A percentile compares a stretch with the other conserved stretches of the same genome.
These are phyloP conservation scores for Gossypioides kirkii DNA, from an alignment of 345 rosid genomes.

Conservation along the genomic window DNA sequence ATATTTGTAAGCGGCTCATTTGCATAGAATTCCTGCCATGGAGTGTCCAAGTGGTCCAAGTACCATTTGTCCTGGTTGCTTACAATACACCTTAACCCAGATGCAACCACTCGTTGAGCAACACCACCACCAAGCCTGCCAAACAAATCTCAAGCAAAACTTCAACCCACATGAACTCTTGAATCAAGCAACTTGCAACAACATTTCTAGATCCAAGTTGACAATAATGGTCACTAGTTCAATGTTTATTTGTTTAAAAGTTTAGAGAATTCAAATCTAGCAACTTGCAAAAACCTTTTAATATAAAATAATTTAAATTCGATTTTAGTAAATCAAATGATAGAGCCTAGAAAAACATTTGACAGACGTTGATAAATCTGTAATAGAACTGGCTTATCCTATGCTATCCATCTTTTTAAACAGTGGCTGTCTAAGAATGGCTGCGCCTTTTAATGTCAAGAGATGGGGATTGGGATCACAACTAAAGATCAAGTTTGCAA, in stretches of 20 bases:
- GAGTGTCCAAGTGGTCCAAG: conserved; percentile 52
- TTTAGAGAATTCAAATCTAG: not conserved
- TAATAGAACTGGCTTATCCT: not conserved
- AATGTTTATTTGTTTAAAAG: not conserved
- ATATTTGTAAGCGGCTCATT: conserved; percentile 59
- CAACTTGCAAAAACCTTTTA: not conserved
- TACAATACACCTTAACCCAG: conserved; percentile 64
- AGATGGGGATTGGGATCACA: not conserved
- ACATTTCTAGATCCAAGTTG: not conserved
- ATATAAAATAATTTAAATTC: not conserved
- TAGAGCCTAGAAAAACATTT: not conserved
- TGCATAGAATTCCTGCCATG: conserved; percentile 51
- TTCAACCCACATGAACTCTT: not conserved
- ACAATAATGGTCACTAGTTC: not conserved
- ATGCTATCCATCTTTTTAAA: not conserved
- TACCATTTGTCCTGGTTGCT: conserved; percentile 84
- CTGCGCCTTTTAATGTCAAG: not conserved
- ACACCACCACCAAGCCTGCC: conserved; percentile 69
- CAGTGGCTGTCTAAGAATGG: not conserved
- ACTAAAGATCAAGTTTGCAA: not conserved
- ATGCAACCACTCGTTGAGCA: conserved; percentile 46
- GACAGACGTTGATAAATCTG: not conserved
- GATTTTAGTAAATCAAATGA: not conserved
- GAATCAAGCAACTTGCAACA: not conserved
- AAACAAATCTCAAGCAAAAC: conserved; percentile 7